Evolutionary conservation across 768 basidiomycete genomes (phyloP).

Genomic region (Macrolepiota fuliginosa): DNA sequence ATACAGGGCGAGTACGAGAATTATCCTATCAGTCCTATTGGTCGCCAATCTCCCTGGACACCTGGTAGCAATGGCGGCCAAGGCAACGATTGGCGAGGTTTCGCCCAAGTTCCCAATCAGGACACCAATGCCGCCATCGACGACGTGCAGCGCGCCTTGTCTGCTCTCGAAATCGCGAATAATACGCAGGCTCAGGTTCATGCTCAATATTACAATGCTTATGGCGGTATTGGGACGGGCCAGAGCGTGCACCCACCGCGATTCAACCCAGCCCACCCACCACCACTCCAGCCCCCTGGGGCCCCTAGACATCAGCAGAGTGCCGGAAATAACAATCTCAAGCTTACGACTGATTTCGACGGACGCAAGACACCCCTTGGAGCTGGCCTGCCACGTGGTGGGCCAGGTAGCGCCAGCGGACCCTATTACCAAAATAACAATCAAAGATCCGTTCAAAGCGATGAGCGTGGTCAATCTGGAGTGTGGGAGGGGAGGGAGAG

Average conservation of each 20-base stretch:
- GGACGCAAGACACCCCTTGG: slow-evolving; percentile 59
- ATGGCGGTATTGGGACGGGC: slow-evolving; percentile 26
- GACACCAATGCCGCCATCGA: slow-evolving; percentile 48
- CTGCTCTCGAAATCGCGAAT: slow-evolving; percentile 59
- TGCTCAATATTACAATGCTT: slow-evolving; percentile 29
- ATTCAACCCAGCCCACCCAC: slow-evolving; percentile 38
- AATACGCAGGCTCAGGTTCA: slow-evolving; percentile 20
- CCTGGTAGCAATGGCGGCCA: slow-evolving; percentile 21
- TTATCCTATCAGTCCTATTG: slow-evolving; percentile 55
- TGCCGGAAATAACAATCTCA: slow-evolving; percentile 41
- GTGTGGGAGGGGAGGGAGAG: slow-evolving; percentile 72
- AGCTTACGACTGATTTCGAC: slow-evolving; percentile 62
- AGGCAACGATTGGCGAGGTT: slow-evolving; percentile 58
- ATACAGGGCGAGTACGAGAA: slow-evolving; percentile 53
- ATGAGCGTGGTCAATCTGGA: slow-evolving; percentile 28
- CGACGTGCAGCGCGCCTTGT: slow-evolving; percentile 74
- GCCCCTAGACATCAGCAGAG: slow-evolving; percentile 31
- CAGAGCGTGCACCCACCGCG: slow-evolving; percentile 67
- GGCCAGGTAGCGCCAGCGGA: slow-evolving; percentile 28
- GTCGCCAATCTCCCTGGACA: slow-evolving; percentile 67
- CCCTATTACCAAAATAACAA: slow-evolving; percentile 29
- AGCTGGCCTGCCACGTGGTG: slow-evolving; percentile 38
- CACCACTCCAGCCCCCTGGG: slow-evolving; percentile 11
- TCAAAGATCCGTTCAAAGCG: slow-evolving; percentile 18
- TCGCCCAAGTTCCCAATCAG: slow-evolving; percentile 28